These are phyloP conservation scores for Xylaria intraflava DNA, from an alignment of 495 filamentous ascomycete species.

Conservation along the genomic window DNA sequence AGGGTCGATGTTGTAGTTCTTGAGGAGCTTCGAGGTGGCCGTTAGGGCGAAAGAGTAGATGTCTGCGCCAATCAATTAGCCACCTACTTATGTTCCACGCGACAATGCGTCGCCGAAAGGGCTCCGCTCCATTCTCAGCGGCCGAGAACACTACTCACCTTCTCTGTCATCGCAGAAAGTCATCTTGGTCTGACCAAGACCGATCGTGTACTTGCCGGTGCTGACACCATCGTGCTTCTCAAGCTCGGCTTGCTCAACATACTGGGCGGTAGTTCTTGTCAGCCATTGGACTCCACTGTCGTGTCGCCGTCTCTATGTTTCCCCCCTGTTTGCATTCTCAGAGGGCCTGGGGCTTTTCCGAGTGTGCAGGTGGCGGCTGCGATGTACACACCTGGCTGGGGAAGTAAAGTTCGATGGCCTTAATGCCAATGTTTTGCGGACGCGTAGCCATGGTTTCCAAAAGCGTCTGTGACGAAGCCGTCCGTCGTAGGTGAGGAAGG, in stretches of 20 bases:
- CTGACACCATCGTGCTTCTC: constrained; percentile 98
- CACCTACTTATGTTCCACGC: background rate
- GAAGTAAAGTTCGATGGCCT: constrained; percentile 99
- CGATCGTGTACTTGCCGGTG: constrained; percentile 96
- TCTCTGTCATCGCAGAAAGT: constrained; percentile 99
- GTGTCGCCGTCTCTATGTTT: background rate
- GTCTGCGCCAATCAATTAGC: constrained; percentile 46
- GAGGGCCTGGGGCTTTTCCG: background rate
- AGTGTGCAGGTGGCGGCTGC: background rate
- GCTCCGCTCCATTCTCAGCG: background rate
- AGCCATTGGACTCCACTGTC: constrained; percentile 5
- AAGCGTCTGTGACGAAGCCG: constrained; percentile 19
- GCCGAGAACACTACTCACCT: constrained; percentile 52
- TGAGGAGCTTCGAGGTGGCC: constrained; percentile 76
- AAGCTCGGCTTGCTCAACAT: constrained; percentile 90
- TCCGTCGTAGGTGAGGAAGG: constrained; percentile 6
- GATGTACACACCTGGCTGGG: constrained; percentile 72
- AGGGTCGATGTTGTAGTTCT: constrained; percentile 90
- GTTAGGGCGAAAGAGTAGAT: constrained; percentile 97
- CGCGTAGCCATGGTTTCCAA: constrained; percentile 68
- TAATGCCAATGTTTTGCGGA: constrained; percentile 97
- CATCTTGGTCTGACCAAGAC: constrained; percentile 99
- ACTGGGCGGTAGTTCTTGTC: constrained; percentile 50
- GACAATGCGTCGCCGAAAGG: constrained; percentile 16
- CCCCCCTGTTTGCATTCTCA: background rate